Conservation (phyloP, 2,329 filamentous ascomycete genomes). For the Tolypocladium amazonense region DNA sequence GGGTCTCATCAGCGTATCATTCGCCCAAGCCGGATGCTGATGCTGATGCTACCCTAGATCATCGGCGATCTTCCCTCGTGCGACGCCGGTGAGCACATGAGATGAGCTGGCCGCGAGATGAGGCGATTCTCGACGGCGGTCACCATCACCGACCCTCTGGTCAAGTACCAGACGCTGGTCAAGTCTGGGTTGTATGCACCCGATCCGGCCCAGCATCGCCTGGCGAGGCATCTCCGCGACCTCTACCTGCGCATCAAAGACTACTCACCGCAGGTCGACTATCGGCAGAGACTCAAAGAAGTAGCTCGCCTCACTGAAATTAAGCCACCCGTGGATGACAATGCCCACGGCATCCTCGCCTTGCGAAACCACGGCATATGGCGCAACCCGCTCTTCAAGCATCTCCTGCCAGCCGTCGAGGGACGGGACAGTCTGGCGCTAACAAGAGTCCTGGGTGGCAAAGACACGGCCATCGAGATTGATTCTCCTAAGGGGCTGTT, state of each 20-base stretch:
- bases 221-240: constrained; percentile 67
- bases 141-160: constrained; percentile 60
- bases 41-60: not conserved
- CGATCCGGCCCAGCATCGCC: constrained; percentile 61
- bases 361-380: constrained; percentile 43
- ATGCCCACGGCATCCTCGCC: constrained; percentile 30
- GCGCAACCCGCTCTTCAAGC: constrained; percentile 46
- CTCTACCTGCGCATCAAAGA: constrained; percentile 68
- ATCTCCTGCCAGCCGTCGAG: constrained; percentile 46
- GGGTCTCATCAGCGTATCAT: not conserved
- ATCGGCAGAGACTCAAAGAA: constrained; percentile 52
- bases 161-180: constrained; percentile 64
- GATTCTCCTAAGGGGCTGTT: constrained; percentile 66
- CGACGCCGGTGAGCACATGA: not conserved
- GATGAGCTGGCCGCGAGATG: constrained; percentile 8
- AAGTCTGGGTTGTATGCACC: constrained; percentile 55
- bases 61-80: not conserved
- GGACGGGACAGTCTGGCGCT: constrained; percentile 52
- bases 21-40: not conserved
- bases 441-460: constrained; percentile 55
- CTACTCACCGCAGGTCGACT: constrained; percentile 63
- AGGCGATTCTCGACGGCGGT: constrained; percentile 36
- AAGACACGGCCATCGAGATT: constrained; percentile 61
- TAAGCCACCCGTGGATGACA: constrained; percentile 16
- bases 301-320: constrained; percentile 37